Conservation (phyloP, 768 basidiomycete genomes). For the Kwoniella dejecticola region DNA sequence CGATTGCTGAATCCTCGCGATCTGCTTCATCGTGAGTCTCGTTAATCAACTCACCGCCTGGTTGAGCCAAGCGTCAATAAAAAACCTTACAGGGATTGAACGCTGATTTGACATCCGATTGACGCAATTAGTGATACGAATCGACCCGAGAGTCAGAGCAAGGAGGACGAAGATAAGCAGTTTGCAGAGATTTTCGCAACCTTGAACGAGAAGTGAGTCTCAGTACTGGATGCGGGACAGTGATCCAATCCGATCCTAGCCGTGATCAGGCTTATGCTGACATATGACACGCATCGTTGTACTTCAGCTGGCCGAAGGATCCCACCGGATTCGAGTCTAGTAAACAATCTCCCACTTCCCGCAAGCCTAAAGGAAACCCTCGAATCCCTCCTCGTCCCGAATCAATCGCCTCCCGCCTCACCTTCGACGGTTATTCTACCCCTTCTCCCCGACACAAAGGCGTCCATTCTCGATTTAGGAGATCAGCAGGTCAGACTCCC, state of each 20-base stretch:
- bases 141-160: no score
- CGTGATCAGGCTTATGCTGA: no score
- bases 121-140: no score
- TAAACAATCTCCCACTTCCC: not conserved
- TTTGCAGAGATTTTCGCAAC: constrained; percentile 20
- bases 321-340: not conserved
- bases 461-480: constrained; percentile 18
- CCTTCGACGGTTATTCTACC: constrained; percentile 7
- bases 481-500: constrained; percentile 30
- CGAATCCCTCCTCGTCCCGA: constrained; percentile 6
- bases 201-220: constrained; percentile 14
- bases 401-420: constrained; percentile 10
- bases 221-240: not conserved
- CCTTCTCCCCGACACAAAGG: constrained; percentile 23
- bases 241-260: no score
- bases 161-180: constrained; percentile 11
- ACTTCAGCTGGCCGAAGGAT: constrained; percentile 16
- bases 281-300: no score
- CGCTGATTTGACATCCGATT: no score
- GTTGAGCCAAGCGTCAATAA: no score
- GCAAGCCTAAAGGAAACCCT: not conserved
- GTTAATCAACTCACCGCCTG: not conserved
- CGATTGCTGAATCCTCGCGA: constrained; percentile 15
- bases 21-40: not conserved
- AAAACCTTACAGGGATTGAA: no score